Evolutionary conservation across 179 eudicot genomes (phyloP), one percentile per base, ranked within the genome.

Genomic region (Dionaea muscipula): DNA sequence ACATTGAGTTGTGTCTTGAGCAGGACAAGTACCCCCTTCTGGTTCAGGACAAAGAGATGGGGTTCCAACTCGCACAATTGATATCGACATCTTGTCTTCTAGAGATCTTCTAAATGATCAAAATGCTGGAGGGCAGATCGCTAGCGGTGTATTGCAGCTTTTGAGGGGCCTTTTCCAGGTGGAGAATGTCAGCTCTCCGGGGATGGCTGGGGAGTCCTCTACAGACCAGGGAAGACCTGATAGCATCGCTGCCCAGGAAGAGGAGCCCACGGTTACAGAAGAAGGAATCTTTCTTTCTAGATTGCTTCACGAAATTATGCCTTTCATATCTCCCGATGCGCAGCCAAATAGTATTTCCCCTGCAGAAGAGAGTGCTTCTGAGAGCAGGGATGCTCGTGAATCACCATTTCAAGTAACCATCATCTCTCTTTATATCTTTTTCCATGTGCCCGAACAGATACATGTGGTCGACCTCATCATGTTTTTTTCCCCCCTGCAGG

Each of bases 241-340:
- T 49, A 63, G 62, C 47, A 31, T 52, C 19, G 53, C 44, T 56
- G 50, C 56, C 4, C 66, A 55, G 37, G 78, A 70, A 67, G 53
- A 56, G 53, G 68, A 67, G 39, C 51, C 71, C 1, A 36, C 37
- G 26, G 68, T 61, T 4, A 60, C 75, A 19, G 70, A 67, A 43
- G 81, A 73, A 47, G 81, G 75, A 51, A 51, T 77, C 45, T 73
- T 70, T 47, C 57, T 77, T 27, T 77, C 81, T 15, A 55, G 68
- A 43, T 26, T 77, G 71, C 81, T 77, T 50, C 73, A 52, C 17
- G 66, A 73, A 44, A 61, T 77, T 55, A 63, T 73, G 75, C 81
- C 81, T 22, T 20, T 64, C 5, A 67, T 77, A 51, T 48, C 70
- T 10, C 64, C 65, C 11, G 68, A 45, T 48, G 17, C 47, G 5